Conservation (phyloP, 768 basidiomycete genomes). For the Boletus coccyginus region DNA sequence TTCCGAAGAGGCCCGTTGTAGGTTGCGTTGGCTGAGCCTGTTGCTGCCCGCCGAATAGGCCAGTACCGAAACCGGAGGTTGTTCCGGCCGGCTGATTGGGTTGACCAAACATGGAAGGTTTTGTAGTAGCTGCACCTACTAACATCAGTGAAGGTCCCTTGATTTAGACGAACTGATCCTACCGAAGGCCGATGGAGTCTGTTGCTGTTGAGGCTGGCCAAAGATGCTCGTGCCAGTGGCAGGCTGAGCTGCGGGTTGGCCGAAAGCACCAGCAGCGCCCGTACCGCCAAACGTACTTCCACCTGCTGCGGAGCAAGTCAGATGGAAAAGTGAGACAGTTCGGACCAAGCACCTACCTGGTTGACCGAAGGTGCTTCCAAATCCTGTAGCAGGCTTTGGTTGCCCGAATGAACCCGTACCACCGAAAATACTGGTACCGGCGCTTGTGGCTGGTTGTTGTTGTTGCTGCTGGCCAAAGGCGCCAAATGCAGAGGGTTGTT, state of each 20-base stretch:
- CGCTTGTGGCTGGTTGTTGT: constrained; percentile 33
- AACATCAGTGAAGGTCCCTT: neutral
- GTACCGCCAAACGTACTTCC: constrained; percentile 24
- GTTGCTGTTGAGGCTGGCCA: constrained; percentile 38
- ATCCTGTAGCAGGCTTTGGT: constrained; percentile 32
- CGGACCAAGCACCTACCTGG: constrained; percentile 14
- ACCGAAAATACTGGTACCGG: constrained; percentile 34
- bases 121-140: constrained; percentile 34
- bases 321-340: neutral
- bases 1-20: constrained; percentile 31
- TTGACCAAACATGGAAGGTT: constrained; percentile 51
- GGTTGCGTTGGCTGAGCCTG: constrained; percentile 24
- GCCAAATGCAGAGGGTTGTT: constrained; percentile 42
- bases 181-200: constrained; percentile 39
- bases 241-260: constrained; percentile 27
- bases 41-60: constrained; percentile 28
- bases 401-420: constrained; percentile 32
- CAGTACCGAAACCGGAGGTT: constrained; percentile 35
- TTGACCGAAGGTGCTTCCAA: constrained; percentile 27
- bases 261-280: constrained; percentile 21
- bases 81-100: constrained; percentile 39
- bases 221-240: constrained; percentile 28
- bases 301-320: constrained; percentile 11
- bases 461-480: constrained; percentile 43
- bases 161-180: constrained; percentile 30